phyloP scores from a whole-genome alignment of 2,329 filamentous ascomycete genomes.

The Herpotrichia juniperi region DNA sequence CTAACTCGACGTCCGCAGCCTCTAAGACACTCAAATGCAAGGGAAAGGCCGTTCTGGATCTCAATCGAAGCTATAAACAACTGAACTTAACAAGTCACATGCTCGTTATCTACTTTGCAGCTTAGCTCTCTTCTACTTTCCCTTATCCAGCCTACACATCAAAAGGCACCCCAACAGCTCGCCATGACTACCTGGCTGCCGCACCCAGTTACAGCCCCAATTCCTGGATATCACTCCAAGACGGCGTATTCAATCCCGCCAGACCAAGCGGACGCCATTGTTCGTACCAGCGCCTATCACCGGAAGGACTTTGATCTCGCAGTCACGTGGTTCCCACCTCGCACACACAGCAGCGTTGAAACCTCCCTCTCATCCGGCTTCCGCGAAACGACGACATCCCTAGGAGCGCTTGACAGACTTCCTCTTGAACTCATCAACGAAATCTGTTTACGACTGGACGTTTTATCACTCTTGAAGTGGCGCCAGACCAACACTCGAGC shows the following conservation, averaged over 20 bases:
- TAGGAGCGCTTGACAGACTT: slow-evolving; percentile 35
- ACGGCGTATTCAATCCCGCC: background rate
- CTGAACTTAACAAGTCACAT: no score
- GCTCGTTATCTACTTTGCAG: no score
- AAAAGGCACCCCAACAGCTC: no score
- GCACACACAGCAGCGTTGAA: slow-evolving; percentile 26
- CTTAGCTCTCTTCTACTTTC: no score
- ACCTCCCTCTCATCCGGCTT: background rate
- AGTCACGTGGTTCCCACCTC: slow-evolving; percentile 41
- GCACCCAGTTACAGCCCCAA: no score
- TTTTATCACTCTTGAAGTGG: slow-evolving; percentile 39
- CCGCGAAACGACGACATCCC: slow-evolving; percentile 12
- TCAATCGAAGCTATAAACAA: no score
- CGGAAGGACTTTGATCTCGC: slow-evolving; percentile 32
- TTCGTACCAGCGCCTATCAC: slow-evolving; percentile 35
- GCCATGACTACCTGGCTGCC: no score
- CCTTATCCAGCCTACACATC: no score
- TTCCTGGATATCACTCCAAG: background rate
- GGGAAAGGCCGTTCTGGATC: no score
- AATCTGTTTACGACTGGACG: slow-evolving; percentile 34
- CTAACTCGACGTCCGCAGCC: no score
- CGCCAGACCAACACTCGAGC: slow-evolving; percentile 32
- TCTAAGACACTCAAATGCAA: no score
- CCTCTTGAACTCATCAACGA: slow-evolving; percentile 40
- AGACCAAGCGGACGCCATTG: slow-evolving; percentile 29